Evolutionary conservation across 2,329 filamentous ascomycete genomes (phyloP).

Genomic region (Knoxdaviesia proteae): DNA sequence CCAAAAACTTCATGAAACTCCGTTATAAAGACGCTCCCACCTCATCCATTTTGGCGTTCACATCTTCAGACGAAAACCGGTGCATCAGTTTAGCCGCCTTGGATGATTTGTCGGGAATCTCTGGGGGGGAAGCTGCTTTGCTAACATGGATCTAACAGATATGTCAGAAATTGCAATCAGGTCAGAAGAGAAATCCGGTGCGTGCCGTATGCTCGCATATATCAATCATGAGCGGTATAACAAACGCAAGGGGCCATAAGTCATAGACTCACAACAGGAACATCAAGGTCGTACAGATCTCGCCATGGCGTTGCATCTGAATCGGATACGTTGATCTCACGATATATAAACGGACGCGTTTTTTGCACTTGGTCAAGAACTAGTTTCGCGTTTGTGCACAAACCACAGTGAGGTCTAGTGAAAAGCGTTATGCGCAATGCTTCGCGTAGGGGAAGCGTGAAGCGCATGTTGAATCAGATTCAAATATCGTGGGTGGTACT

Average conservation of each 20-base stretch:
- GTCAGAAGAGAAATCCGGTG: too few relatives aligned
- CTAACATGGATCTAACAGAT: slow-evolving; percentile 38
- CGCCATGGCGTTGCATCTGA: slow-evolving; percentile 44
- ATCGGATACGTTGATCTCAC: slow-evolving; percentile 49
- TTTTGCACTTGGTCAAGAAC: slow-evolving; percentile 30
- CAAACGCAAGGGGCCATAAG: neutral
- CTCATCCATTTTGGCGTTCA: slow-evolving; percentile 47
- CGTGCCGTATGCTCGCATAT: neutral
- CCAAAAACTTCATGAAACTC: neutral
- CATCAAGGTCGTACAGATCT: slow-evolving; percentile 60
- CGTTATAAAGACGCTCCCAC: slow-evolving; percentile 16
- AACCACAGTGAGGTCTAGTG: slow-evolving; percentile 47
- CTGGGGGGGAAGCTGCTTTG: slow-evolving; percentile 27
- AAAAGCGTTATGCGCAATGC: slow-evolving; percentile 53
- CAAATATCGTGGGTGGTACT: too few relatives aligned
- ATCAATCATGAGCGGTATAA: neutral
- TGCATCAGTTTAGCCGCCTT: slow-evolving; percentile 59
- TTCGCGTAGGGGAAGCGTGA: slow-evolving; percentile 26
- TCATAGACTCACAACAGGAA: slow-evolving; percentile 44
- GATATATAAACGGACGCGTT: slow-evolving; percentile 42
- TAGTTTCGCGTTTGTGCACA: slow-evolving; percentile 47
- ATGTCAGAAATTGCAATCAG: too few relatives aligned
- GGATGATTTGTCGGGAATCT: slow-evolving; percentile 30
- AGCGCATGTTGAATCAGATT: slow-evolving; percentile 20
- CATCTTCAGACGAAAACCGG: slow-evolving; percentile 45